A percentile compares a stretch with the other conserved stretches of the same genome.
Evolutionary conservation across 768 basidiomycete species (phyloP).

Genomic region (Podaxis sp.): DNA sequence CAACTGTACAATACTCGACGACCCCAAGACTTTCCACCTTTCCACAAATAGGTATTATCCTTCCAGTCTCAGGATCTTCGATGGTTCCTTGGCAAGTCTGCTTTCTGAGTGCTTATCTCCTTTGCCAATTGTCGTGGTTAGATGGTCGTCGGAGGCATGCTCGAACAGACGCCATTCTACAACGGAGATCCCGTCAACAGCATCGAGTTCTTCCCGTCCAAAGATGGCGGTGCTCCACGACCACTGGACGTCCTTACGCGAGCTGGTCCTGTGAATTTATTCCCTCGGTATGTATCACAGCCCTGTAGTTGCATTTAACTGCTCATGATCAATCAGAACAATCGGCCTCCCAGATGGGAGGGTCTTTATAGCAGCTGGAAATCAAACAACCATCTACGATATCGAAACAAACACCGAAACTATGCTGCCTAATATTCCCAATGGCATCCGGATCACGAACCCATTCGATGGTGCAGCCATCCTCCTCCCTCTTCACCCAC

Average conservation of each 20-base stretch:
- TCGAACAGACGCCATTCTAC: constrained; percentile 50
- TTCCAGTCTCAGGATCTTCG: constrained; percentile 33
- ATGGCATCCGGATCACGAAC: constrained; percentile 42
- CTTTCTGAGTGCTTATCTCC: not conserved
- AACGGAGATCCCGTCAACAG: constrained; percentile 56
- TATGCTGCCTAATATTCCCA: constrained; percentile 43
- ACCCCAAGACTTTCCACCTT: constrained; percentile 32
- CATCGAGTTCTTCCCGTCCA: constrained; percentile 40
- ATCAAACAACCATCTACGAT: constrained; percentile 42
- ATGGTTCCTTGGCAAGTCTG: constrained; percentile 34
- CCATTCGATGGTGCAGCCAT: constrained; percentile 38
- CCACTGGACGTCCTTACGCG: constrained; percentile 27
- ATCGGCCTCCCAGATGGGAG: constrained; percentile 40
- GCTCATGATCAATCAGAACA: constrained; percentile 19
- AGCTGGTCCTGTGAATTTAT: constrained; percentile 28
- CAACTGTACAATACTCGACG: constrained; percentile 36
- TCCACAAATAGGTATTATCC: constrained; percentile 41
- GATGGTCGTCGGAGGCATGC: constrained; percentile 31
- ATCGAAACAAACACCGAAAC: constrained; percentile 36
- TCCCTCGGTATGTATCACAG: constrained; percentile 25
- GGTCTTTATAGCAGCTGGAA: constrained; percentile 41
- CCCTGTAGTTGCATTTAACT: not conserved
- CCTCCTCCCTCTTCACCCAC: constrained; percentile 37
- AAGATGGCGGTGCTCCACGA: constrained; percentile 35
- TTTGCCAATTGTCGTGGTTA: not conserved